phyloP scores from a whole-genome alignment of 2,329 filamentous ascomycete species.

The Colletotrichum aenigma region DNA sequence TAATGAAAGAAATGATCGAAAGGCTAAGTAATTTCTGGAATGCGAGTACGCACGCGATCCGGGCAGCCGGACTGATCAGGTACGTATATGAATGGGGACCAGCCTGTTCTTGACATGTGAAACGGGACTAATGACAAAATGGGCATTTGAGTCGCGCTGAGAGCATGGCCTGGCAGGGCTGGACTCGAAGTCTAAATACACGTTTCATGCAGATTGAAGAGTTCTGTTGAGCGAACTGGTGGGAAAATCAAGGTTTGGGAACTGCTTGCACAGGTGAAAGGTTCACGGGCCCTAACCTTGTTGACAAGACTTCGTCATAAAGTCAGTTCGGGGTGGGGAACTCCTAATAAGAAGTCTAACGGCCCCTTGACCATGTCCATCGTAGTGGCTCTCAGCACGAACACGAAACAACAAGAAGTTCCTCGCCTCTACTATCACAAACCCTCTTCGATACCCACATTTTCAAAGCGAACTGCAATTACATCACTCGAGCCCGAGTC shows the following conservation, averaged over 20 bases:
- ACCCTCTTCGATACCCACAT: not conserved
- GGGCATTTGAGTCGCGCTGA: not conserved
- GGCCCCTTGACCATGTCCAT: not conserved
- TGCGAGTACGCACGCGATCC: not conserved
- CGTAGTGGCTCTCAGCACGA: not conserved
- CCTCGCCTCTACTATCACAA: not conserved
- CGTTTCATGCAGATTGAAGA: not conserved
- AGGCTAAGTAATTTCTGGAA: not conserved
- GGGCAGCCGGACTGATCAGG: not conserved
- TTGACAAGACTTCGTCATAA: not conserved
- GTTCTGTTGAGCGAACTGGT: not conserved
- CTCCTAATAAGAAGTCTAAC: not conserved
- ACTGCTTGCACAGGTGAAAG: not conserved
- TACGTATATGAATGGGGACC: not conserved
- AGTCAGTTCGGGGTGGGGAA: not conserved
- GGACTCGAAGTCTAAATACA: not conserved
- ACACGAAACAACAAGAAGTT: not conserved
- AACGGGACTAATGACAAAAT: not conserved
- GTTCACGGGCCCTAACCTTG: not conserved
- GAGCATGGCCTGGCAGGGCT: not conserved
- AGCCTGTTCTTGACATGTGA: not conserved
- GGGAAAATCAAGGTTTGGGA: not conserved
- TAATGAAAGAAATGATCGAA: not conserved
- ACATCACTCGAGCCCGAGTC: not conserved
- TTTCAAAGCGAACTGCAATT: not conserved